phyloP scores from a whole-genome alignment of 805 yeast species.

The Nakazawaea peltata region DNA sequence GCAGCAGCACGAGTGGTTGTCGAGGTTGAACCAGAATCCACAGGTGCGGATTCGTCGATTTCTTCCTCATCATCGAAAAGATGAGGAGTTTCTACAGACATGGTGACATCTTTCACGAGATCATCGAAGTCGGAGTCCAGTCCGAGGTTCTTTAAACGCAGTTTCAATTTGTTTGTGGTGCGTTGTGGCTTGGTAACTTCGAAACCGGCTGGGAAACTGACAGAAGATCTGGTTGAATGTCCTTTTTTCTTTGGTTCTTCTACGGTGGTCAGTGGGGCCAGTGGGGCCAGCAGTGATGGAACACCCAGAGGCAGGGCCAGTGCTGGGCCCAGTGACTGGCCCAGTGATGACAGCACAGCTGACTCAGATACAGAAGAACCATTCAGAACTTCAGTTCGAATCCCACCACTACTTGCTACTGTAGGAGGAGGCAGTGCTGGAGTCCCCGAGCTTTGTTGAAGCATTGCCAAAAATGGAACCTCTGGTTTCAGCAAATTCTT shows the following conservation, averaged over 20 bases:
- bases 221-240: not conserved
- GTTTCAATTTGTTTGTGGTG: constrained; percentile 8
- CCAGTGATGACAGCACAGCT: too few species aligned
- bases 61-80: constrained; percentile 30
- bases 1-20: too few species aligned
- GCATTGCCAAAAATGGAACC: constrained; percentile 19
- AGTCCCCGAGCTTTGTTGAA: constrained; percentile 1
- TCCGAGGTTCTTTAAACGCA: constrained; percentile 9
- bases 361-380: too few species aligned
- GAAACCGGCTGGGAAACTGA: not conserved
- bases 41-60: too few species aligned
- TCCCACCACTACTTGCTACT: not conserved
- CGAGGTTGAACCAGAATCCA: too few species aligned
- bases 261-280: not conserved
- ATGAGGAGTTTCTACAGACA: constrained; percentile 25
- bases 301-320: too few species aligned
- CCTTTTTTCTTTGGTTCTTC: constrained; percentile 3
- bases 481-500: constrained; percentile 30
- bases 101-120: constrained; percentile 25
- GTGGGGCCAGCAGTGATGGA: too few species aligned
- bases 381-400: constrained; percentile 1
- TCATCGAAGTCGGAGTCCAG: constrained; percentile 10
- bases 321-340: too few species aligned
- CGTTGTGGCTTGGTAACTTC: constrained; percentile 13
- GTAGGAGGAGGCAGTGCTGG: not conserved